Conservation (phyloP, 495 filamentous ascomycete genomes). For the Extremus antarcticus region DNA sequence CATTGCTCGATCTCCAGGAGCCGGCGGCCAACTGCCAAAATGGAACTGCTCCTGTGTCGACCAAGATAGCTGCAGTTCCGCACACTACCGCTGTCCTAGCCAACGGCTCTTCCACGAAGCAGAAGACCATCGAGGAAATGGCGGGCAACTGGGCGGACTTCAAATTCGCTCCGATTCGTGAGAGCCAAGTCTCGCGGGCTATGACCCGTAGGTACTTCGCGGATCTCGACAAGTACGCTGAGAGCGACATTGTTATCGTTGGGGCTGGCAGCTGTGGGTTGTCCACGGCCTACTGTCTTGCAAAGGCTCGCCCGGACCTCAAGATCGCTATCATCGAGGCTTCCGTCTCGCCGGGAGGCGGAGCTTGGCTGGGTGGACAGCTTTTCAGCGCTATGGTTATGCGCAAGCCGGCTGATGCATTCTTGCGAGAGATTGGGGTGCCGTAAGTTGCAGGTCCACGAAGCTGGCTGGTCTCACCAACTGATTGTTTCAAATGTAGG, state of each 20-base stretch:
- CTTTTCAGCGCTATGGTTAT: conserved; percentile 90
- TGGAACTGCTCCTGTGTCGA: background rate
- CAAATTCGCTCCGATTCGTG: conserved; percentile 73
- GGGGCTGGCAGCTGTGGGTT: conserved; percentile 82
- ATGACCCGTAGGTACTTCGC: conserved; percentile 88
- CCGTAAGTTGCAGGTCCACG: conserved; percentile 48
- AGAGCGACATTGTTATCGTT: conserved; percentile 84
- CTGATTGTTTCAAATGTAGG: background rate
- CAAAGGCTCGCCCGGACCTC: conserved; percentile 73
- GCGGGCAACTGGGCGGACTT: conserved; percentile 65
- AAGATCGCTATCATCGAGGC: conserved; percentile 89
- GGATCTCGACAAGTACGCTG: conserved; percentile 79
- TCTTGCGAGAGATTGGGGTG: conserved; percentile 67
- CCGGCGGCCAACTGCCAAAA: conserved; percentile 19
- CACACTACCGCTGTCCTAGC: conserved; percentile 29
- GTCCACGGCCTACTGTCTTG: conserved; percentile 72
- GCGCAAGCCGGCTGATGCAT: conserved; percentile 79
- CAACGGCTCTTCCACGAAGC: conserved; percentile 34
- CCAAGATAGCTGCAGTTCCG: conserved; percentile 11
- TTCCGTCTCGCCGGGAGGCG: conserved; percentile 71
- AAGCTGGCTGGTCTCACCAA: conserved; percentile 52
- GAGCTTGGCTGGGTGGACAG: conserved; percentile 87
- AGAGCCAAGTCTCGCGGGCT: conserved; percentile 80
- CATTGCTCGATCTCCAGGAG: conserved; percentile 32
- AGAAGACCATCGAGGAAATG: conserved; percentile 45